Evolutionary conservation across 2,329 filamentous ascomycete genomes (phyloP).

Genomic region (Diaporthe sp.): DNA sequence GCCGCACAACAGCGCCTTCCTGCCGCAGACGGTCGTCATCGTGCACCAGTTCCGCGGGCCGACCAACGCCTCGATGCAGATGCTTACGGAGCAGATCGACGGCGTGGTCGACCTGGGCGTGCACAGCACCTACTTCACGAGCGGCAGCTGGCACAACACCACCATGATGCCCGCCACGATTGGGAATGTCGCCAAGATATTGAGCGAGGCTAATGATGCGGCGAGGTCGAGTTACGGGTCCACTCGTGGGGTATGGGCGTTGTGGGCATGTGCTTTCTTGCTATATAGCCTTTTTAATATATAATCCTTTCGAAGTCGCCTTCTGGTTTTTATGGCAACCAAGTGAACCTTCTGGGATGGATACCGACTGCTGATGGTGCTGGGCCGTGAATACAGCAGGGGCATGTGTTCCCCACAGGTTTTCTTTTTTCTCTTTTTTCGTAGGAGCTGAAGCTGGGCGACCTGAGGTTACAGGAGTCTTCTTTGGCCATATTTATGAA

Average conservation of each 20-base stretch:
- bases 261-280: constrained; percentile 24
- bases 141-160: constrained; percentile 43
- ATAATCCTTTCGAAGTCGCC: background rate
- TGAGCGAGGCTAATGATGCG: constrained; percentile 32
- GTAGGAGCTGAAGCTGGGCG: background rate
- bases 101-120: constrained; percentile 38
- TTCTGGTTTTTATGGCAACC: background rate
- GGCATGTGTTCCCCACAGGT: background rate
- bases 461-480: background rate
- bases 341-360: too few relatives aligned
- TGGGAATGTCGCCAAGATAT: constrained; percentile 35
- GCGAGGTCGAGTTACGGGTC: background rate
- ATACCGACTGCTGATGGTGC: background rate
- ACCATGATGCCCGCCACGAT: constrained; percentile 38
- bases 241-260: background rate
- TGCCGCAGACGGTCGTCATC: constrained; percentile 39
- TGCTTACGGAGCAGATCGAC: constrained; percentile 40
- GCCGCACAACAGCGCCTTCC: constrained; percentile 38
- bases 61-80: constrained; percentile 37
- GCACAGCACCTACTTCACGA: constrained; percentile 44
- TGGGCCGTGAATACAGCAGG: background rate
- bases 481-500: background rate
- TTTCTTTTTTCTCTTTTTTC: background rate
- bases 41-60: constrained; percentile 44
- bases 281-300: constrained; percentile 26